These are phyloP conservation scores for Bathelium albidoporum DNA, from an alignment of 495 filamentous ascomycete genomes.

Conservation along the genomic window DNA sequence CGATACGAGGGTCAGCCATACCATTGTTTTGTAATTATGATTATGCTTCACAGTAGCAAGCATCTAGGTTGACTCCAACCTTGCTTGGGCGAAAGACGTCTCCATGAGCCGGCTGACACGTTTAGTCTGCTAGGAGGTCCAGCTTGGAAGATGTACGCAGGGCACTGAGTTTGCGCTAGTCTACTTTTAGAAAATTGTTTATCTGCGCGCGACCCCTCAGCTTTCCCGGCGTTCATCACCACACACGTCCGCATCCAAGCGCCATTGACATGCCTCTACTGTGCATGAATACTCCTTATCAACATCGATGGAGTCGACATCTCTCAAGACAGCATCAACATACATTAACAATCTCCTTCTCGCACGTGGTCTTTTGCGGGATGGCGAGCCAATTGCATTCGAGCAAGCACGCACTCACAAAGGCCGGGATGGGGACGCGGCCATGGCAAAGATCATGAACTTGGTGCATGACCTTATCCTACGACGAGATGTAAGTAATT, in stretches of 20 bases:
- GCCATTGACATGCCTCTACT: not conserved
- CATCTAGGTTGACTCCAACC: not conserved
- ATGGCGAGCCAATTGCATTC: conserved; percentile 79
- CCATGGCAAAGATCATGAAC: conserved; percentile 80
- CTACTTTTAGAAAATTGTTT: not conserved
- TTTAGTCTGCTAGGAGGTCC: too few relatives aligned
- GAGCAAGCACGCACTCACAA: conserved; percentile 51
- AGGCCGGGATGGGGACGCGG: conserved; percentile 52
- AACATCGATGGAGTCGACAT: conserved; percentile 58
- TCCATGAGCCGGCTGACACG: too few relatives aligned
- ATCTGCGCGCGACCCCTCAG: not conserved
- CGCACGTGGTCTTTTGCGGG: conserved; percentile 75
- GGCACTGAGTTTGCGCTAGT: not conserved
- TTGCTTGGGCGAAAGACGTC: too few relatives aligned
- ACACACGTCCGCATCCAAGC: not conserved
- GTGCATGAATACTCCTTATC: not conserved
- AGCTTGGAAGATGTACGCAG: too few relatives aligned
- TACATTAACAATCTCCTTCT: conserved; percentile 96
- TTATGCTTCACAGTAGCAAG: not conserved
- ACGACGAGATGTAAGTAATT: conserved; percentile 61
- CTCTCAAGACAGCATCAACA: conserved; percentile 74
- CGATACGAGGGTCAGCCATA: too few relatives aligned
- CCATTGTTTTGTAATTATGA: not conserved
- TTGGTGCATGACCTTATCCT: conserved; percentile 85
- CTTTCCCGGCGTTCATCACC: not conserved